Percentiles rank a stretch among this genome's conserved stretches.
Evolutionary conservation across 495 filamentous ascomycete species (phyloP).

Genomic region (Xeromyces bisporus): DNA sequence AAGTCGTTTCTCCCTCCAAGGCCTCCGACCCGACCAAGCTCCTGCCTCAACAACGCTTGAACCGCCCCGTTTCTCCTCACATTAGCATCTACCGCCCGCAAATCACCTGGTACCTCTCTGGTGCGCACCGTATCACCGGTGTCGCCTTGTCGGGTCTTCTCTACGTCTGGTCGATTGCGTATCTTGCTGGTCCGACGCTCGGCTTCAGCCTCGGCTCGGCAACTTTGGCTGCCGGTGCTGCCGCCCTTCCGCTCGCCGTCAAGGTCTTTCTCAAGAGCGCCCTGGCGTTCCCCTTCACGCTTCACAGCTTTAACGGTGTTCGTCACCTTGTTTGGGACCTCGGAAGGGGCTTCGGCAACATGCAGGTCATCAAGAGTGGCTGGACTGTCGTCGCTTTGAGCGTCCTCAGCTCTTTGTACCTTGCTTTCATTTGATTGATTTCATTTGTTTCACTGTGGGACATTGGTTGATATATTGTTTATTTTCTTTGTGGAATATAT

Average conservation of each 20-base stretch:
- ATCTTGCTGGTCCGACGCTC: slow-evolving; percentile 62
- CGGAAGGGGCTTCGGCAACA: slow-evolving; percentile 48
- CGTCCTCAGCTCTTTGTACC: slow-evolving; percentile 38
- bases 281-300: slow-evolving; percentile 70
- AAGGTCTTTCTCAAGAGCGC: slow-evolving; percentile 59
- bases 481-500: slow-evolving; percentile 22
- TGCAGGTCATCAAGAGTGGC: slow-evolving; percentile 54
- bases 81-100: slow-evolving; percentile 76
- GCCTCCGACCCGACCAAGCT: slow-evolving; percentile 45
- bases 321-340: slow-evolving; percentile 82
- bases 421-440: slow-evolving; percentile 43
- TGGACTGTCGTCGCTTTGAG: slow-evolving; percentile 58
- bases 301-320: slow-evolving; percentile 74
- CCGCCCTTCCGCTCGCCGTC: slow-evolving; percentile 44
- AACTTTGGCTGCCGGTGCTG: slow-evolving; percentile 62
- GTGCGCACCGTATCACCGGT: slow-evolving; percentile 70
- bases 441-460: no score
- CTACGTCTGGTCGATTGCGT: slow-evolving; percentile 71
- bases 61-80: slow-evolving; percentile 77
- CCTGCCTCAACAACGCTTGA: slow-evolving; percentile 68
- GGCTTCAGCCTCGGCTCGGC: slow-evolving; percentile 78
- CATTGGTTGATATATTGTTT: slow-evolving; percentile 10
- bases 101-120: slow-evolving; percentile 68
- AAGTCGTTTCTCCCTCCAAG: slow-evolving; percentile 42
- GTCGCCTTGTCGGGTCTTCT: slow-evolving; percentile 49